Conservation (phyloP, 331 rosid species). For the Acacia pycnantha region DNA sequence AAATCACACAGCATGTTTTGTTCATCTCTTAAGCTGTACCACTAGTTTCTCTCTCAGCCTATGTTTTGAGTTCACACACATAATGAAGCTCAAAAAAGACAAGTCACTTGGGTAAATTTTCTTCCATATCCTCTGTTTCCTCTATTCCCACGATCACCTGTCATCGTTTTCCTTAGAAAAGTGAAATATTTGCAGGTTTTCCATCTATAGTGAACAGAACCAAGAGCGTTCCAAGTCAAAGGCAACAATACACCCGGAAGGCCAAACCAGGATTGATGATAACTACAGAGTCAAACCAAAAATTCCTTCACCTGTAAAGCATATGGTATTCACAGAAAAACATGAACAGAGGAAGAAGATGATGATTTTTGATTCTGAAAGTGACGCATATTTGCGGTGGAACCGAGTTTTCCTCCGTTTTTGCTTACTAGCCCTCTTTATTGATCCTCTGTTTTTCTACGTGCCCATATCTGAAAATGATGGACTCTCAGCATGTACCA, state of each 20-base stretch:
- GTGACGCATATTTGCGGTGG: conserved; percentile 73
- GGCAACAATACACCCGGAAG: conserved; percentile 36
- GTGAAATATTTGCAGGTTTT: conserved; percentile 47
- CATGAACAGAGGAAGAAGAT: conserved; percentile 42
- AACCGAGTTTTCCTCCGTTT: conserved; percentile 63
- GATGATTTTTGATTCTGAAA: conserved; percentile 75
- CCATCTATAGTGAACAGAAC: not conserved
- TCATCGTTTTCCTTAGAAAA: conserved; percentile 11
- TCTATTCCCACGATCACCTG: not conserved
- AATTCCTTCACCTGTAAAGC: conserved; percentile 40
- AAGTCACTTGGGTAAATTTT: conserved; percentile 70
- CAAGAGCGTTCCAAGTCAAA: conserved; percentile 48
- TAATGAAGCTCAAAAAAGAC: conserved; percentile 62
- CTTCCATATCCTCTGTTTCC: not conserved
- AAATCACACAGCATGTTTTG: not conserved
- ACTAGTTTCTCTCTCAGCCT: conserved; percentile 23
- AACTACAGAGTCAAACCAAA: conserved; percentile 18
- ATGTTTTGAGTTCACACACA: conserved; percentile 8
- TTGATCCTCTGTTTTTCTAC: conserved; percentile 88
- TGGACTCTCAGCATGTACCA: conserved; percentile 57
- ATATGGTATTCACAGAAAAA: conserved; percentile 53
- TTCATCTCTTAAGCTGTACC: not conserved
- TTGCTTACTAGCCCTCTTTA: conserved; percentile 72
- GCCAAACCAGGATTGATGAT: conserved; percentile 22
- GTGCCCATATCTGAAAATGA: conserved; percentile 55